Conservation (phyloP, 2,329 filamentous ascomycete species). For the Penicillium frequentans region DNA sequence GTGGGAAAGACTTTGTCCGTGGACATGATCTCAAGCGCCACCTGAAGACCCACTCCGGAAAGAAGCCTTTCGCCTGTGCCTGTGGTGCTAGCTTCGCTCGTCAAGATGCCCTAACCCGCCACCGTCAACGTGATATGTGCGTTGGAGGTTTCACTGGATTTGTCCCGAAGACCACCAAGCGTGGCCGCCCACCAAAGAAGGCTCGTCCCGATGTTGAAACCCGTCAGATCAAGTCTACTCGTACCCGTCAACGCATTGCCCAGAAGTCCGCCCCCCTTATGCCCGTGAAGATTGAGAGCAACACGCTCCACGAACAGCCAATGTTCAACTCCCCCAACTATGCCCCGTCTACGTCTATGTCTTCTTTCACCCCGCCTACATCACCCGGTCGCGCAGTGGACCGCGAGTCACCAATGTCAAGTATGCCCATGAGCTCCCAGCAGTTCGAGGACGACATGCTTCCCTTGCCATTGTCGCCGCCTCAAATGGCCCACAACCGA, state of each 20-base stretch:
- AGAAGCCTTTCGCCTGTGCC: slow-evolving; percentile 92
- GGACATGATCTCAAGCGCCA: slow-evolving; percentile 97
- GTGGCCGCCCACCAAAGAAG: slow-evolving; percentile 63
- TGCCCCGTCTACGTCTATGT: slow-evolving; percentile 44
- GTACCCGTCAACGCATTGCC: slow-evolving; percentile 48
- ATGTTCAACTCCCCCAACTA: slow-evolving; percentile 43
- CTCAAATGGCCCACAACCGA: slow-evolving; percentile 22
- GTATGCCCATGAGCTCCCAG: slow-evolving; percentile 40
- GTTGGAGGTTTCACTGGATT: slow-evolving; percentile 88
- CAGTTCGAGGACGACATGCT: slow-evolving; percentile 39
- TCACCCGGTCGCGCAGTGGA: slow-evolving; percentile 45
- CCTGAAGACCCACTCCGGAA: slow-evolving; percentile 93
- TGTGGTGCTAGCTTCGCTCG: slow-evolving; percentile 94
- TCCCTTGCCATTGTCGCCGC: slow-evolving; percentile 36
- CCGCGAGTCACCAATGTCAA: slow-evolving; percentile 38
- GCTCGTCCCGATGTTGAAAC: slow-evolving; percentile 60
- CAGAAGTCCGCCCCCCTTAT: slow-evolving; percentile 37
- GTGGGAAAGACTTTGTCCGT: slow-evolving; percentile 92
- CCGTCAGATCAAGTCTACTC: slow-evolving; percentile 56
- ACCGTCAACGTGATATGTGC: slow-evolving; percentile 95
- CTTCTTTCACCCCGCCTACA: slow-evolving; percentile 49
- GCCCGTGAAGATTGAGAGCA: slow-evolving; percentile 11
- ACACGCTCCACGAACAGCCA: slow-evolving; percentile 33
- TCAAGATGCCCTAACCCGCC: slow-evolving; percentile 90
- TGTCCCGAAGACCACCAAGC: slow-evolving; percentile 66